Percentiles rank a stretch among this genome's conserved stretches.
Conservation (phyloP, 768 basidiomycete genomes). For the Tylopilus sp. region DNA sequence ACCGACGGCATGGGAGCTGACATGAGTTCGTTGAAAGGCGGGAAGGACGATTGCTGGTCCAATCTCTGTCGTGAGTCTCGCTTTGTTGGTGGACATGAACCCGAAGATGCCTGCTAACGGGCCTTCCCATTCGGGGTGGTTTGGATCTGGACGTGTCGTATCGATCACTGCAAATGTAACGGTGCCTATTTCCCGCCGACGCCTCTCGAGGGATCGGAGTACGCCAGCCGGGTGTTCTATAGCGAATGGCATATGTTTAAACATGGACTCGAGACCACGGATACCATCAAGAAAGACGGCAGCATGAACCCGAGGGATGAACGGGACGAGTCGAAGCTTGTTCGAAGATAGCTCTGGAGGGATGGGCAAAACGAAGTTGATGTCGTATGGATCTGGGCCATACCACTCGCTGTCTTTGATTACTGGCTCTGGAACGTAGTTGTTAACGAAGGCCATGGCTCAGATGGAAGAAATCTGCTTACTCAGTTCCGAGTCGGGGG, state of each 20-base stretch:
- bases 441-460: constrained; percentile 12
- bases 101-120: constrained; percentile 39
- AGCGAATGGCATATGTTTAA: constrained; percentile 4
- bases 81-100: constrained; percentile 20
- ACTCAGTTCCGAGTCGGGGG: too few relatives aligned
- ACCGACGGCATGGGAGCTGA: constrained; percentile 37
- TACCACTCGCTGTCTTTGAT: constrained; percentile 14
- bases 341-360: constrained; percentile 10
- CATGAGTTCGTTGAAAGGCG: constrained; percentile 40
- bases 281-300: constrained; percentile 15
- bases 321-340: constrained; percentile 8
- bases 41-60: constrained; percentile 34
- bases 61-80: constrained; percentile 29
- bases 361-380: constrained; percentile 16
- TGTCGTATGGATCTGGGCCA: constrained; percentile 27
- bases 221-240: constrained; percentile 11
- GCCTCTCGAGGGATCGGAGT: constrained; percentile 10
- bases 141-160: constrained; percentile 29
- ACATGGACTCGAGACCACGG: constrained; percentile 20
- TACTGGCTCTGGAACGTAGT: constrained; percentile 6
- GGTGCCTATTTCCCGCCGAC: constrained; percentile 1
- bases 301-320: constrained; percentile 21
- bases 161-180: constrained; percentile 41
- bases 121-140: constrained; percentile 28
- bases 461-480: too few relatives aligned